A percentile compares a stretch with the other conserved stretches of the same genome.
Evolutionary conservation across 2,329 filamentous ascomycete genomes (phyloP).

Genomic region (Colletotrichum brevisporum): DNA sequence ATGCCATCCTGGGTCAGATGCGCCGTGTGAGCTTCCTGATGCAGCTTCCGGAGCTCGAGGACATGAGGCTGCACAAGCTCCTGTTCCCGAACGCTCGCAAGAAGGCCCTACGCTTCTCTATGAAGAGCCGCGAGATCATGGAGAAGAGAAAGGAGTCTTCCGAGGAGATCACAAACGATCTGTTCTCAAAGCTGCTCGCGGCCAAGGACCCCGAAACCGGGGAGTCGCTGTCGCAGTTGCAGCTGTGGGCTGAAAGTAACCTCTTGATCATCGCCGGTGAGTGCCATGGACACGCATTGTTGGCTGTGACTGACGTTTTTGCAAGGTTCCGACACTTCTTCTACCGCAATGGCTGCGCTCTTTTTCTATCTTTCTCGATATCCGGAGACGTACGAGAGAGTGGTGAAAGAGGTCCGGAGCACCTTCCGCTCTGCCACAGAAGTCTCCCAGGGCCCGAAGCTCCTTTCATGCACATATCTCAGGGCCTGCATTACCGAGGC

Average conservation of each 20-base stretch:
- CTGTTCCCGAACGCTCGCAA: constrained; percentile 17
- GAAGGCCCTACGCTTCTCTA: constrained; percentile 9
- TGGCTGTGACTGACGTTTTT: neutral
- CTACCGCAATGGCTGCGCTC: constrained; percentile 20
- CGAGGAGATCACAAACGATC: neutral
- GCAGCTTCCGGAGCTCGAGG: constrained; percentile 20
- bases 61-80: constrained; percentile 8
- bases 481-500: constrained; percentile 22
- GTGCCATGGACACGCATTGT: neutral
- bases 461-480: constrained; percentile 7
- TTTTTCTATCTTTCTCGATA: constrained; percentile 28
- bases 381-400: constrained; percentile 23
- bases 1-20: constrained; percentile 17
- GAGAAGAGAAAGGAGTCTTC: constrained; percentile 7
- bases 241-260: constrained; percentile 30
- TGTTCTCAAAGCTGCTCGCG: constrained; percentile 12
- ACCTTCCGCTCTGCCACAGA: constrained; percentile 14
- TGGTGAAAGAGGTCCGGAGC: constrained; percentile 7
- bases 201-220: constrained; percentile 27
- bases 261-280: constrained; percentile 25
- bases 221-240: constrained; percentile 17
- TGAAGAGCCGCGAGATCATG: constrained; percentile 18
- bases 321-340: constrained; percentile 26
- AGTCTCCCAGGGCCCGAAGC: constrained; percentile 1
- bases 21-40: constrained; percentile 21